Percentiles rank a stretch among this genome's conserved stretches.
These are phyloP conservation scores for Pholiota molesta DNA, from an alignment of 768 basidiomycete genomes.

Conservation along the genomic window DNA sequence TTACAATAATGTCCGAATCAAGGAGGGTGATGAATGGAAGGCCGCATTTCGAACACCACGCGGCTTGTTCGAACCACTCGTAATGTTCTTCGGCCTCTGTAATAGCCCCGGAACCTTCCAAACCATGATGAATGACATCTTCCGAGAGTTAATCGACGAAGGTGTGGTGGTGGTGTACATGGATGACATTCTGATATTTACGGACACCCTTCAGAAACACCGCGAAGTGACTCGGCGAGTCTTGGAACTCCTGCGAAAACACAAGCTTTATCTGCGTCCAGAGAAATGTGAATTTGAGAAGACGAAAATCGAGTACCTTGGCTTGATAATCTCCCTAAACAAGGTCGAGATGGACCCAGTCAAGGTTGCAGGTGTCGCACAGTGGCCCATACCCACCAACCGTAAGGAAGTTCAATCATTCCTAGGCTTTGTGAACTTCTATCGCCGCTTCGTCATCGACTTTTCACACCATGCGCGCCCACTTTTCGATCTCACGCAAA, in stretches of 20 bases:
- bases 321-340: too few relatives aligned
- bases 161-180: slow-evolving; percentile 43
- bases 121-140: slow-evolving; percentile 30
- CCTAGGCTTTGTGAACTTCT: too few relatives aligned
- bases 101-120: slow-evolving; percentile 43
- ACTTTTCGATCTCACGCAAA: too few relatives aligned
- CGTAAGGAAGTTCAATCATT: too few relatives aligned
- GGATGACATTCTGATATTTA: slow-evolving; percentile 31
- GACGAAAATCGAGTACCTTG: slow-evolving; percentile 34
- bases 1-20: slow-evolving; percentile 28
- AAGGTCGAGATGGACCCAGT: too few relatives aligned
- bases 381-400: too few relatives aligned
- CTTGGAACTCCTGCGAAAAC: slow-evolving; percentile 25
- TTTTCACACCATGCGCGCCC: too few relatives aligned
- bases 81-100: slow-evolving; percentile 41
- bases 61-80: slow-evolving; percentile 23
- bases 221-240: slow-evolving; percentile 14
- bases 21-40: slow-evolving; percentile 41
- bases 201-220: slow-evolving; percentile 23
- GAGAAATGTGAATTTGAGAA: slow-evolving; percentile 42
- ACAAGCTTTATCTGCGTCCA: slow-evolving; percentile 37
- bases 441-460: too few relatives aligned
- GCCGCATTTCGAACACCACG: slow-evolving; percentile 37
- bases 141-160: slow-evolving; percentile 34
- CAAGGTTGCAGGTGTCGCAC: too few relatives aligned